Evolutionary conservation across 306 rosid genomes (phyloP).

Genomic region (Trifolium pratense): DNA sequence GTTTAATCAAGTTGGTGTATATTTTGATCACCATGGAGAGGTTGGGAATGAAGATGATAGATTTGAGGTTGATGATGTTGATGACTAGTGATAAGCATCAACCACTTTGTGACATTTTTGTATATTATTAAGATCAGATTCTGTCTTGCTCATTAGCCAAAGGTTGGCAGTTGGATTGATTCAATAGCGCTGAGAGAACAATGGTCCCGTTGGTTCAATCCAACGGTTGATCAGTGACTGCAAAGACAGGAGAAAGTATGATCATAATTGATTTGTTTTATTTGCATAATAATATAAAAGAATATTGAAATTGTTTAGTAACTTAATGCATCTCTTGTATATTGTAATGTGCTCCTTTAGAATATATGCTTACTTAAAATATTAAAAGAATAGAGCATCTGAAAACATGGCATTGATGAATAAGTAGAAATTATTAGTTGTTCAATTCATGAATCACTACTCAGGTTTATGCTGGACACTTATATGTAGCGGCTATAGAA

Average conservation of each 20-base stretch:
- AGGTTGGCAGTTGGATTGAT: neutral
- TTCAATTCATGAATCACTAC: neutral
- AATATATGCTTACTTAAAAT: neutral
- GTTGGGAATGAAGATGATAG: conserved; percentile 33
- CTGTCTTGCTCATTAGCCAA: neutral
- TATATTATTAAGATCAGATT: neutral
- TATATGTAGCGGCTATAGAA: neutral
- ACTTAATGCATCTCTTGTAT: neutral
- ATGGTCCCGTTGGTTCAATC: neutral
- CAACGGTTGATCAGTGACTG: neutral
- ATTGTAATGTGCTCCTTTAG: neutral
- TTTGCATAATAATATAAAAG: neutral
- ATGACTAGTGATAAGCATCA: conserved; percentile 38
- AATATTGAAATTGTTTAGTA: neutral
- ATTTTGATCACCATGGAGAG: conserved; percentile 54
- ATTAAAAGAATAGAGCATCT: neutral
- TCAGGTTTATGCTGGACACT: neutral
- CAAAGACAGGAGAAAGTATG: neutral
- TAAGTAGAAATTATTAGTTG: neutral
- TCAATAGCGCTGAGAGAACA: neutral
- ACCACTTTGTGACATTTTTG: conserved; percentile 5
- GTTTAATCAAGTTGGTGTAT: conserved; percentile 76
- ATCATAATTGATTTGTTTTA: neutral
- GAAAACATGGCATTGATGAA: neutral
- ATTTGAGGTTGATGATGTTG: conserved; percentile 29